Evolutionary conservation across 257 asterid species (phyloP), one percentile per base, ranked within the genome.

Genomic region (Plectranthus barbatus): DNA sequence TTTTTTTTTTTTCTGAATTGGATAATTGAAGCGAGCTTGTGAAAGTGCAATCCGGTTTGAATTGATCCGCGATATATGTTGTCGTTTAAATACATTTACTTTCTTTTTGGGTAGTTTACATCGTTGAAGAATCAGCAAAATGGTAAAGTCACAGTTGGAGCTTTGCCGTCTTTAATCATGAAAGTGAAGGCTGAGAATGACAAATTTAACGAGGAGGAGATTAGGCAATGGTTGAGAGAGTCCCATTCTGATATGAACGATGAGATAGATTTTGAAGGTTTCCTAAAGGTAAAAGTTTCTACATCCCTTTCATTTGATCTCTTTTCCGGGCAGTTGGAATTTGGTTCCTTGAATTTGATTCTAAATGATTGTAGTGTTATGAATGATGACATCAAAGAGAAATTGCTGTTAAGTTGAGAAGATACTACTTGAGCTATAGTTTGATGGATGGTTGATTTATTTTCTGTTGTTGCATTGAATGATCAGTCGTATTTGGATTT

Each of bases 201-300:
- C 34, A 48, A 61, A 76, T 69, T 75, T 58, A 78, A 74, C 11
- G 97, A 82, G 81, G 97, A 85, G 62, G 91, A 81, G 78, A 87
- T 86, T 74, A 80, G 72, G 68, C 71, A 34, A 64, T 68, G 66
- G 54, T 60, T 90, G 76, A 84, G 60, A 26, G 91, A 86, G 64
- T 71, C 84, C 5, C 66, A 74, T 72, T 71, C 84, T 52, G 90
- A 84, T 36, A 44, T 70, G 73, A 77, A 66, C 29, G 60, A 54
- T 34, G 97, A 93, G 86, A 77, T 90, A 53, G 97, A 85, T 67
- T 93, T 93, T 56, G 97, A 93, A 84, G 95, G 87, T 66, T 93
- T 93, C 72, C 95, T 93, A 72, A 84, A 80, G 91, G 99, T 92
- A 76, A 72, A 80, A 64, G 34, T 26, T 47, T 60, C 42, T 26